Evolutionary conservation across 208 protist genomes (phyloP), one percentile per base, ranked within the genome.

Genomic region (Borovskyia barvae): DNA sequence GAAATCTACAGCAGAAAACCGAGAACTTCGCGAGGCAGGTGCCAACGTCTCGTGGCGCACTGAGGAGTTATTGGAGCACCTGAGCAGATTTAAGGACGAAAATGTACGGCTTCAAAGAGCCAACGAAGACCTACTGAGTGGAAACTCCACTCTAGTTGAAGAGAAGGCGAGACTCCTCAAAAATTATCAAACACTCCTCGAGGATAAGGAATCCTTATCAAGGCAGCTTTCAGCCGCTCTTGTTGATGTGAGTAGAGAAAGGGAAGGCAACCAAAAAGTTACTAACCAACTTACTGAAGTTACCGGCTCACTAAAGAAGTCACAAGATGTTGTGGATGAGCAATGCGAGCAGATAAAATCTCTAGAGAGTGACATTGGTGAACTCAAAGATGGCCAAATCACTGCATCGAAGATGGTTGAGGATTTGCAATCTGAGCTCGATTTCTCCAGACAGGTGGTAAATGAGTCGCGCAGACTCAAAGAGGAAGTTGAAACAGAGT

Each of bases 401-500:
- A 51, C 58, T 2, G 29, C 33, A 28, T 40, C 49, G 12, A 81
- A 80, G 37, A 20, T 62, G n/a, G 49, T 74, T 8, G 57, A 72
- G 19, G 80, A 87, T 26, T 39, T 85, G 6, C 47, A 76, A 20
- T 28, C 19, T 4, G 59, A 77, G 19, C 11, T 52, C 0, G 49
- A 57, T 3, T 39, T 28, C 36, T 2, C 68, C 36, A 41, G 72
- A 55, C 20, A 75, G 20, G 64, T 72, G 35, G 29, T 65, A 11
- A 28, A 47, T 52, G 15, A 49, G 14, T 32, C 81, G n/a, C 22
- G 22, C 1, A 49, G 67, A 36, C 52, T 57, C 35, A 78, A 82
- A 37, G 76, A 85, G 24, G 75, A 77, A 19, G 30, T 82, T 3
- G 52, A 81, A 19, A 63, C 72, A 24, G 77, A 90, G 62, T 72